Conservation (phyloP, 768 basidiomycete genomes). For the Coprinellus aureogranulatus region DNA sequence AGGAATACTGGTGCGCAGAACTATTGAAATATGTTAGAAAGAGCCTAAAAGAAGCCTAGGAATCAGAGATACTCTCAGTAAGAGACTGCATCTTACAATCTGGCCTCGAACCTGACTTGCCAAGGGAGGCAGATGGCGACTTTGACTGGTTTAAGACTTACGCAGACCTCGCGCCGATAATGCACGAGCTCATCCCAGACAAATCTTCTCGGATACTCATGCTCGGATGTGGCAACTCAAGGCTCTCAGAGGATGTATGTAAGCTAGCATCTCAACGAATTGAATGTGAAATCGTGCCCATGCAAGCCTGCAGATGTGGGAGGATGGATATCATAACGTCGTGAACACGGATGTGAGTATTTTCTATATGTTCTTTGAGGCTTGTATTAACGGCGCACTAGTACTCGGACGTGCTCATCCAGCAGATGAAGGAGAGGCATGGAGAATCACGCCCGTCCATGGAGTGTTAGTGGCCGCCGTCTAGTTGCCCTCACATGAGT, state of each 20-base stretch:
- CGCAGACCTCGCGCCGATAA: constrained; percentile 57
- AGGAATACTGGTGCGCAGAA: constrained; percentile 60
- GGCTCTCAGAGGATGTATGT: constrained; percentile 70
- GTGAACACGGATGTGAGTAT: constrained; percentile 72
- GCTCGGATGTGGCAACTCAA: constrained; percentile 85
- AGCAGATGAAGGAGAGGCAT: constrained; percentile 67
- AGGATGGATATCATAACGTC: constrained; percentile 79
- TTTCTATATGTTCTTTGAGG: background rate
- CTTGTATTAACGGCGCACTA: constrained; percentile 20
- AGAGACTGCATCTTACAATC: background rate
- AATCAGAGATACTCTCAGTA: constrained; percentile 68
- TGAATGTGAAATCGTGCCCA: background rate
- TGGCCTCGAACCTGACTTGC: constrained; percentile 1
- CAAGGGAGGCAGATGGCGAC: constrained; percentile 58
- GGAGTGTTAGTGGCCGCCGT: constrained; percentile 50
- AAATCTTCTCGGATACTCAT: constrained; percentile 65
- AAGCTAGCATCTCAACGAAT: background rate
- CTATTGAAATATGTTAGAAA: too few species aligned
- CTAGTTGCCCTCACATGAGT: background rate
- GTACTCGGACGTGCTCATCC: constrained; percentile 76
- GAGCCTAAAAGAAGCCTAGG: constrained; percentile 36
- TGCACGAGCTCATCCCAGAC: constrained; percentile 62
- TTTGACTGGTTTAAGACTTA: constrained; percentile 92
- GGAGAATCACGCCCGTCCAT: constrained; percentile 54
- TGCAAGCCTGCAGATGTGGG: constrained; percentile 63